Base-by-base conservation (phyloP, 495 filamentous ascomycete species). In the Penicillium soppii region DNA sequence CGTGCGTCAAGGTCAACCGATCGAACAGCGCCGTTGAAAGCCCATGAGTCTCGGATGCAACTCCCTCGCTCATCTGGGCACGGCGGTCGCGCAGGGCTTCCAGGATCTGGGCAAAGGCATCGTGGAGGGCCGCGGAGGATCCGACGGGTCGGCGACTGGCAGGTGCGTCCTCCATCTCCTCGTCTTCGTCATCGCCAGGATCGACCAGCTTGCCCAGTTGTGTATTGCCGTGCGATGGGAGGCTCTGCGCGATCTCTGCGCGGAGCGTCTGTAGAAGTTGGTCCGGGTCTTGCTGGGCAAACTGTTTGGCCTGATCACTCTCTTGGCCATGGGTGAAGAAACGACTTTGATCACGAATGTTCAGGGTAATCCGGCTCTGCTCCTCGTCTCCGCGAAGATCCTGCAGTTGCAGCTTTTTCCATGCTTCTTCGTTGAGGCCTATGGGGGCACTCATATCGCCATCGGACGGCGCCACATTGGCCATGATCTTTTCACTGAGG, bases 401-500 rank as follows among this genome's bases (percentile, higher is more conserved):
- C 10, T 83, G 84, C n/a, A 98, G 76, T 19, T 81, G 78, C 35
- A 97, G 75, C 57, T 88, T 70, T 53, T 84, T 77, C 58, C 85
- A 92, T 3, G 87, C 84, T 48, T 82, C 83, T 56, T 91, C 88
- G 54, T 95, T 89, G 54, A 87, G 71, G 9, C 84, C 89, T 47
- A 82, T 79, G 2, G 79, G 80, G 22, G 70, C 80, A 53, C 77
- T 78, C 10, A 82, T 77, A 49, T 89, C 82, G 17, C 77, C 68
- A 61, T 96, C 94, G 5, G 85, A 80, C 1, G 90, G 87, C 5
- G 85, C 79, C 15, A 95, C 89, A 49, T 90, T 86, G 25, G 86
- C 87, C 75, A 98, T 86, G 56, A 98, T 86, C 63, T 94, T 97
- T 58, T 91, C 87, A 58, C 88, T 94, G 46, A 96, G 74, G 45